Evolutionary conservation across 2,329 filamentous ascomycete species (phyloP).

Genomic region (Cercospora sp.): DNA sequence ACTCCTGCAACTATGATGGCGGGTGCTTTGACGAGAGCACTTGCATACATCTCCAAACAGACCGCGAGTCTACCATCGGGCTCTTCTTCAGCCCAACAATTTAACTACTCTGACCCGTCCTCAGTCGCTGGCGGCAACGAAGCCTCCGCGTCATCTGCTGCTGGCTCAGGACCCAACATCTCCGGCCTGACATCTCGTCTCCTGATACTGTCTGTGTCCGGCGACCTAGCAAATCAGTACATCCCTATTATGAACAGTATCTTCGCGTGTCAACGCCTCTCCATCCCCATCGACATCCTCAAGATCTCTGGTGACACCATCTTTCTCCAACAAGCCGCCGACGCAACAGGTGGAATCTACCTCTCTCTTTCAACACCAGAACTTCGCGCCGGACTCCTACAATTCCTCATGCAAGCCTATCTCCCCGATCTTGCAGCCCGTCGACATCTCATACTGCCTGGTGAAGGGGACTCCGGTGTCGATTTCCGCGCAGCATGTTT

Average conservation of each 20-base stretch:
- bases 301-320: constrained; percentile 83
- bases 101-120: constrained; percentile 59
- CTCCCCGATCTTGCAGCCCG: constrained; percentile 69
- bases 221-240: constrained; percentile 84
- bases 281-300: constrained; percentile 88
- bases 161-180: constrained; percentile 39
- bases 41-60: constrained; percentile 87
- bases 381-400: constrained; percentile 64
- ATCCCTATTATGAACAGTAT: constrained; percentile 99
- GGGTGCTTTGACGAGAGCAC: constrained; percentile 83
- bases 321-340: constrained; percentile 87
- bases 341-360: constrained; percentile 70
- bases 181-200: constrained; percentile 74
- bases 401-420: constrained; percentile 94
- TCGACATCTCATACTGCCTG: constrained; percentile 71
- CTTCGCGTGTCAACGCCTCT: constrained; percentile 86
- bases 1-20: constrained; percentile 83
- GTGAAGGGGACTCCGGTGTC: constrained; percentile 69
- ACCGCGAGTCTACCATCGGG: constrained; percentile 48
- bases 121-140: constrained; percentile 54
- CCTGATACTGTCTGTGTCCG: constrained; percentile 84
- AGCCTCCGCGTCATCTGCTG: constrained; percentile 45
- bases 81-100: constrained; percentile 55
- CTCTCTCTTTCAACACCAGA: constrained; percentile 51
- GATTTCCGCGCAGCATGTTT: constrained; percentile 99